Evolutionary conservation across 805 yeast species (phyloP).

Genomic region (Wickerhamomyces chambardii): DNA sequence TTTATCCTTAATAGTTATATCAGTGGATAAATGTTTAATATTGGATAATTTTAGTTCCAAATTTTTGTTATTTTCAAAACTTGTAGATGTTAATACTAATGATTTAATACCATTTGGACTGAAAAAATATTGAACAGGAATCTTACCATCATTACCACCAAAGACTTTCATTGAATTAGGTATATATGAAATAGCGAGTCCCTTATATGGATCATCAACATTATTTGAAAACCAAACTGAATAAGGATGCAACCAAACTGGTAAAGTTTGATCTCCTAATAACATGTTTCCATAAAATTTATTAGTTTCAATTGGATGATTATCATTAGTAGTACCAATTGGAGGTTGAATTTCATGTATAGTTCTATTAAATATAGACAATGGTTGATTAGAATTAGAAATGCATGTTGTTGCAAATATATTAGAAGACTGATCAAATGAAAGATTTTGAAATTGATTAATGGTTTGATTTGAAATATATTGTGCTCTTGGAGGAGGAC

Average conservation of each 20-base stretch:
- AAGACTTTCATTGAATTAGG: conserved; percentile 50
- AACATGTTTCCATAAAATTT: conserved; percentile 71
- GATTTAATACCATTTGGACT: conserved; percentile 62
- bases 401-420: conserved; percentile 3
- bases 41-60: conserved; percentile 16
- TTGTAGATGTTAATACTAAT: conserved; percentile 38
- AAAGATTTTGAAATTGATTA: too few species aligned
- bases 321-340: conserved; percentile 10
- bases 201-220: conserved; percentile 31
- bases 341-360: conserved; percentile 21
- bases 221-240: conserved; percentile 54
- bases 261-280: conserved; percentile 55
- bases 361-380: conserved; percentile 25
- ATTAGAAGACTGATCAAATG: too few species aligned
- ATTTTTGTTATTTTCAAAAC: conserved; percentile 21
- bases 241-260: conserved; percentile 80
- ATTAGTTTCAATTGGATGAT: conserved; percentile 57
- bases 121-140: conserved; percentile 53
- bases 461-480: too few species aligned
- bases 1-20: conserved; percentile 16
- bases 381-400: conserved; percentile 28
- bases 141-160: conserved; percentile 50
- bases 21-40: conserved; percentile 24
- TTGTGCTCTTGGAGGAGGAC: too few species aligned
- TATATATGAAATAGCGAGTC: conserved; percentile 63